Percentiles rank a stretch among this genome's conserved stretches.
Evolutionary conservation across 2,329 filamentous ascomycete species (phyloP).

Genomic region (Talaromyces sp.): DNA sequence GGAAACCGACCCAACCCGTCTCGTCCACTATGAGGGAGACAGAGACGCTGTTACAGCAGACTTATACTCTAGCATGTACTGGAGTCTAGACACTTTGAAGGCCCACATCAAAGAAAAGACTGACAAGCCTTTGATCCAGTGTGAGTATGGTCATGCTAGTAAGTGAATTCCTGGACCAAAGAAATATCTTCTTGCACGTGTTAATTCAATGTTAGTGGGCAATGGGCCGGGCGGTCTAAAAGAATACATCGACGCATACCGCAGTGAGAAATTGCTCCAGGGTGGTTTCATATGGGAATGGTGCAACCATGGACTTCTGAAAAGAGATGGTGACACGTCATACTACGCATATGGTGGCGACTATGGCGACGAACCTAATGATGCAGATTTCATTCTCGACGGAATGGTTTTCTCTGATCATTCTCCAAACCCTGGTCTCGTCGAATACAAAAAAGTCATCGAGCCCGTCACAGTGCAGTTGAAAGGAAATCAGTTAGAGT

Average conservation of each 20-base stretch:
- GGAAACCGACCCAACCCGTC: slow-evolving; percentile 53
- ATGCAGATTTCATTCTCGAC: slow-evolving; percentile 61
- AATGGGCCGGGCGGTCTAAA: slow-evolving; percentile 68
- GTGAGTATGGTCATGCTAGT: slow-evolving; percentile 57
- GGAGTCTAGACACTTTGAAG: slow-evolving; percentile 51
- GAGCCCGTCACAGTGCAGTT: slow-evolving; percentile 46
- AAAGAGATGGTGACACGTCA: slow-evolving; percentile 25
- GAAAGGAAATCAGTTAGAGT: background rate
- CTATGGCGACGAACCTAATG: slow-evolving; percentile 59
- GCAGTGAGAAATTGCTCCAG: slow-evolving; percentile 58
- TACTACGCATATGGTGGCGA: slow-evolving; percentile 61
- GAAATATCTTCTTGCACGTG: background rate
- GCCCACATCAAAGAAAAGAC: slow-evolving; percentile 42
- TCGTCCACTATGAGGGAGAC: slow-evolving; percentile 67
- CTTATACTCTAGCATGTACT: slow-evolving; percentile 68
- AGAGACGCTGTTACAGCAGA: slow-evolving; percentile 59
- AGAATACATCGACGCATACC: slow-evolving; percentile 65
- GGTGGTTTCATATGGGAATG: slow-evolving; percentile 66
- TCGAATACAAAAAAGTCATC: slow-evolving; percentile 57
- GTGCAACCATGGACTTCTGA: slow-evolving; percentile 57
- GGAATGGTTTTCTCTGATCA: slow-evolving; percentile 51
- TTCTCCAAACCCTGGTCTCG: slow-evolving; percentile 53
- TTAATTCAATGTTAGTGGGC: slow-evolving; percentile 48
- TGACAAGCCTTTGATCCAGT: slow-evolving; percentile 47
- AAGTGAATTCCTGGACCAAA: background rate